These are phyloP conservation scores for Hanseniaspora sp. DNA, from an alignment of 1,139 yeast genomes.

Conservation along the genomic window DNA sequence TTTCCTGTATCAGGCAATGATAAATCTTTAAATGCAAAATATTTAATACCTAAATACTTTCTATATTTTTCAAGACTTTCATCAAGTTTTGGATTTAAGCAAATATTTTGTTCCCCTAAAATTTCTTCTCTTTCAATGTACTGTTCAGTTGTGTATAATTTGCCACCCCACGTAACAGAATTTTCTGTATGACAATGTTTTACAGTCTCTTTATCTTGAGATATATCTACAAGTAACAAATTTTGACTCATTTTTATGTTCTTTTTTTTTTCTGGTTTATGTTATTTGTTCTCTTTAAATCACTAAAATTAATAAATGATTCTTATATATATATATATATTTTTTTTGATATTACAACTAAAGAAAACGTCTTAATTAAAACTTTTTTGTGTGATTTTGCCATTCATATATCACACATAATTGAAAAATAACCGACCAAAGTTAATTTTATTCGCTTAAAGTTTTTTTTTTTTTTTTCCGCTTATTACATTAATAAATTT, in stretches of 20 bases:
- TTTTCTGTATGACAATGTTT: conserved; percentile 41
- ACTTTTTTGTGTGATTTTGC: too few relatives aligned
- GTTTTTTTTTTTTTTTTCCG: too few relatives aligned
- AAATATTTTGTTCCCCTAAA: conserved; percentile 10
- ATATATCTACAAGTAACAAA: background rate
- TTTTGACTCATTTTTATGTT: background rate
- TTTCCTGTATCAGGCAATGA: conserved; percentile 23
- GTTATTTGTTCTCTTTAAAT: too few relatives aligned
- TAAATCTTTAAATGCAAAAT: conserved; percentile 30
- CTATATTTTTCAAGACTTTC: conserved; percentile 21
- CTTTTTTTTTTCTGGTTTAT: too few relatives aligned
- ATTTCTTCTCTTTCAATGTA: conserved; percentile 41
- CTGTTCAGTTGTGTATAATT: conserved; percentile 36
- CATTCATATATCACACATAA: too few relatives aligned
- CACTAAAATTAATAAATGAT: too few relatives aligned
- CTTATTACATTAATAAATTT: too few relatives aligned
- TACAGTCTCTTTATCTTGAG: conserved; percentile 30
- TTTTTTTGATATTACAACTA: too few relatives aligned
- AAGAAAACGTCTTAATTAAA: too few relatives aligned
- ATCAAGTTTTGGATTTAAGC: conserved; percentile 17
- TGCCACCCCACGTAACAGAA: conserved; percentile 43
- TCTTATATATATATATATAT: too few relatives aligned
- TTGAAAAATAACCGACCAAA: too few relatives aligned
- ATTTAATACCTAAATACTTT: conserved; percentile 29
- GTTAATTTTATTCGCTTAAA: too few relatives aligned